Base-by-base conservation (phyloP, 2,329 filamentous ascomycete species). In the Pseudocercospora pini-densiflorae region DNA sequence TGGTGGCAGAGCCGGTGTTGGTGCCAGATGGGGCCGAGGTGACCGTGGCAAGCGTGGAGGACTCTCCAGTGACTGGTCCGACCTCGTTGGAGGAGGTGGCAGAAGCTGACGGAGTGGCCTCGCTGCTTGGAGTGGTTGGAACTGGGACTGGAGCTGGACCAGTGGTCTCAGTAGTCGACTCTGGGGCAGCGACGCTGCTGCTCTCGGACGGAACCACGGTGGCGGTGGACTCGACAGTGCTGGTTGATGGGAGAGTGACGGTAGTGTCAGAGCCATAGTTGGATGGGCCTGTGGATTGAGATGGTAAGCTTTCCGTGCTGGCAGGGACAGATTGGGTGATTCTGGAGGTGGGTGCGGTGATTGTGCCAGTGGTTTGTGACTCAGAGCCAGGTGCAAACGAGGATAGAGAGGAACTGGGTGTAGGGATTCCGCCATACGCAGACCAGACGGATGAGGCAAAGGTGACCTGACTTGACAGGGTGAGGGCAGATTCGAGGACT, bases 241-340 rank as follows among this genome's bases (percentile, higher is more conserved):
- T 59, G 59, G 58, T 69, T 19, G 62, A 65, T 53, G 47, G 53
- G 53, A 57, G 19, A 12, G 64, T 61, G 43, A 49, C 43, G 40
- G 63, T 64, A 31, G 62, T 53, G 63, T 43, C 40, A 16, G 57
- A 31, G 43, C 61, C 47, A 59, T 63, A 63, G 47, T 27, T 29
- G 19, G 69, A 60, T 55, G 63, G 54, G 61, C 60, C 70, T 72
- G 68, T 57, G 36, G 70, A 61, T 51, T 54, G 31, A 54, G 63
- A 68, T 59, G 36, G 67, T 71, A 62, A 71, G 70, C 68, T 71
- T 64, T 65, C 68, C 62, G 64, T 49, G 60, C 68, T 64, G 43
- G 59, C 19, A 31, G 67, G 59, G 51, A 59, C 54, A 47, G 64
- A 49, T 36, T 53, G 40, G 24, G 59, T 62, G 40, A 59, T 45